A percentile compares a stretch with the other conserved stretches of the same genome.
These are phyloP conservation scores for Myxozyma nipponensis DNA, from an alignment of 805 yeast genomes.

Conservation along the genomic window DNA sequence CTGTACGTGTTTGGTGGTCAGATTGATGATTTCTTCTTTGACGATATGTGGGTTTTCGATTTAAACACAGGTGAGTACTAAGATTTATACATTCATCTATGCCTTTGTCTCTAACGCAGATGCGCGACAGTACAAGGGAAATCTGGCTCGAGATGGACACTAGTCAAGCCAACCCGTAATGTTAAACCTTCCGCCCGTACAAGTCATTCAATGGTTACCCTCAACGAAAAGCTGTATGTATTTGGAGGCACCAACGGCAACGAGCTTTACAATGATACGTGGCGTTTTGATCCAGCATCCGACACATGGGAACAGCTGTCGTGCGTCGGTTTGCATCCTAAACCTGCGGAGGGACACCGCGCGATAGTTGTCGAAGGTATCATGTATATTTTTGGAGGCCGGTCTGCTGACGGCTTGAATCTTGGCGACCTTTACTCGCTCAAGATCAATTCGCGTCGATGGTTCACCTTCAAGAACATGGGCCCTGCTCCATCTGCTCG, in stretches of 20 bases:
- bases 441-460: constrained; percentile 63
- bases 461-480: constrained; percentile 62
- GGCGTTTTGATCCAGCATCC: constrained; percentile 68
- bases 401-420: constrained; percentile 66
- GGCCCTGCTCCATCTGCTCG: constrained; percentile 70
- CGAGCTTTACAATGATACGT: constrained; percentile 67
- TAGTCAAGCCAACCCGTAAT: constrained; percentile 50
- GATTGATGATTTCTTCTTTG: constrained; percentile 73
- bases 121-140: neutral
- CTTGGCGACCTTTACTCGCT: constrained; percentile 67
- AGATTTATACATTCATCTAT: neutral
- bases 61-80: constrained; percentile 49
- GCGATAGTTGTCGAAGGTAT: constrained; percentile 73
- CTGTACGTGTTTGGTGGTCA: constrained; percentile 94
- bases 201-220: constrained; percentile 83
- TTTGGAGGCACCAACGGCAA: constrained; percentile 90
- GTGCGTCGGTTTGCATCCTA: constrained; percentile 71
- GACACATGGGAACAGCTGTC: constrained; percentile 68
- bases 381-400: constrained; percentile 87
- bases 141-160: constrained; percentile 63
- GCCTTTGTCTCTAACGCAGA: constrained; percentile 35
- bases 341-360: constrained; percentile 89
- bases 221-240: constrained; percentile 71
- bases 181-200: constrained; percentile 76
- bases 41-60: constrained; percentile 83